Evolutionary conservation across 2,329 filamentous ascomycete species (phyloP), one percentile per base, ranked within the genome.

Genomic region (Fusarium abutilonis): DNA sequence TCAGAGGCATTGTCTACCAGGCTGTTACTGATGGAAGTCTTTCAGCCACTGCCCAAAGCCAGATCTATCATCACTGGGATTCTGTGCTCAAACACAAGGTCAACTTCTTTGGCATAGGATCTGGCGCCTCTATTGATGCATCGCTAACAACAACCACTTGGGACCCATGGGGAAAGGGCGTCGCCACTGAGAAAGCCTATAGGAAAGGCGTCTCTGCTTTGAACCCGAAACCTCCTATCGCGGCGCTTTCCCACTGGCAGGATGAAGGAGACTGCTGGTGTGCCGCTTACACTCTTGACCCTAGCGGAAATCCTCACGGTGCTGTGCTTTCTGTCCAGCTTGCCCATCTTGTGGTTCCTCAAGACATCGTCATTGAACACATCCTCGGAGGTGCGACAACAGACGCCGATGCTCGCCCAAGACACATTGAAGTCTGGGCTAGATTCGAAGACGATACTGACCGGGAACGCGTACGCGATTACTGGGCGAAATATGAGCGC

Each of bases 231-330:
- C 77, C 81, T 1, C 81, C 83, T 0, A 69, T 78, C n/a, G 74
- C 80, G 0, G 92, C 90, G 1, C 80, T 97, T 3, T 46, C 53
- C 2, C 77, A 80, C 4, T 97, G 93, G 92, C 80, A 87, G 9
- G 91, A 96, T 44, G 83, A 89, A 31, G 91, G 90, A 17, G 91
- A 98, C 60, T 96, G 92, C 75, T 98, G 92, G 90, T 98, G 94
- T 74, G 87, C 89, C 5, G 82, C 79, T 0, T 72, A 70, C 4
- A 76, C 77, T 1, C 63, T 71, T 10, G 77, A 81, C 44, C 73
- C 73, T 13, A 76, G 77, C 14, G 75, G 76, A 10, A 71, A 73
- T 14, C 80, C 81, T 8, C 81, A 83, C 44, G 85, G 86, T 34
- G 86, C 87, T 2, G 84, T 86, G 49, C 78, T 98, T 14, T 85